phyloP scores from a whole-genome alignment of 345 rosid species.

The Eucalyptus pauciflora region DNA sequence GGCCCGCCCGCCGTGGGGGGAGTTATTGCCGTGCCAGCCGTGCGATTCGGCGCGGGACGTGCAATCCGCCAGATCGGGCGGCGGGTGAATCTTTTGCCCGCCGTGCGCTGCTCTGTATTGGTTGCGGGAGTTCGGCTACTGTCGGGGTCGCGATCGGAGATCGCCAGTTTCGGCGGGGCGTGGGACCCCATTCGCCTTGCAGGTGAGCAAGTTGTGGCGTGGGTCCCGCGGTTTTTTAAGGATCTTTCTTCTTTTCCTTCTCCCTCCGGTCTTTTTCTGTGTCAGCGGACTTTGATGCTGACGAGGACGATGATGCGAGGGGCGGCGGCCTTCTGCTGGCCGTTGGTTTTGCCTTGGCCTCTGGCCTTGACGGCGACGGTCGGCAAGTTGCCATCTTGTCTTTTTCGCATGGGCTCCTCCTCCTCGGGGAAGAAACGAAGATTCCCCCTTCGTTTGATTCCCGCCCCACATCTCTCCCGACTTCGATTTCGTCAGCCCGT shows the following conservation, averaged over 20 bases:
- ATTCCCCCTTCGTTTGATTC: background rate
- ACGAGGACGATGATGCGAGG: too few relatives aligned
- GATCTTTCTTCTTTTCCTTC: too few relatives aligned
- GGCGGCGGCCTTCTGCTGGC: too few relatives aligned
- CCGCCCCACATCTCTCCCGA: too few relatives aligned
- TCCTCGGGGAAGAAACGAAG: background rate
- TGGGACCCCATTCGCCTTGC: too few relatives aligned
- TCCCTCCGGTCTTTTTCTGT: too few relatives aligned
- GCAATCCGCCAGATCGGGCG: too few relatives aligned
- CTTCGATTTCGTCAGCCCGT: too few relatives aligned
- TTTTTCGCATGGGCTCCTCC: background rate
- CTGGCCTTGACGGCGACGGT: background rate
- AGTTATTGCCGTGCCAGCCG: background rate
- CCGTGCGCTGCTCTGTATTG: background rate
- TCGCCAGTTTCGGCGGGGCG: background rate
- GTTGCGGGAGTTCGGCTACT: background rate
- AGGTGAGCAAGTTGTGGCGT: background rate
- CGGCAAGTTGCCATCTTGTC: background rate
- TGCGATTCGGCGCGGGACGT: too few relatives aligned
- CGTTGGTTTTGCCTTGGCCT: too few relatives aligned
- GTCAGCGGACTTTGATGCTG: too few relatives aligned
- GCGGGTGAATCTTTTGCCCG: too few relatives aligned
- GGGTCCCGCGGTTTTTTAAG: background rate
- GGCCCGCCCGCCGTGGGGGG: background rate
- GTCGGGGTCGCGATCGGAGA: background rate